Percentiles rank a stretch among this genome's conserved stretches.
phyloP scores from a whole-genome alignment of 305 asterid genomes.

The Fraxinus platypoda region DNA sequence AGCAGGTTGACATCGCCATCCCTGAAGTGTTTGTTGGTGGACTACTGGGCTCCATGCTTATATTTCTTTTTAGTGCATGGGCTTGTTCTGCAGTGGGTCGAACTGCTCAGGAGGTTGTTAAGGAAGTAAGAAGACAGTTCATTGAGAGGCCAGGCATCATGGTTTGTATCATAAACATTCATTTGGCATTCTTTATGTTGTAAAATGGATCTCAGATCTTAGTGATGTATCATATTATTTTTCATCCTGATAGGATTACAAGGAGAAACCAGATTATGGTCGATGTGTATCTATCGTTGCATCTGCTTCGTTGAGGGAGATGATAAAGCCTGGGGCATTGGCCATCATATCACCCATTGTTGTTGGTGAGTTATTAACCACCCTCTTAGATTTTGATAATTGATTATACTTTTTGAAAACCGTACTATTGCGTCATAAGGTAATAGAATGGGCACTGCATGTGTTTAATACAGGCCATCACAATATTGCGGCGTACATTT shows the following conservation, averaged over 20 bases:
- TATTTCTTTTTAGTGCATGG: constrained; percentile 96
- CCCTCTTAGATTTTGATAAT: constrained; percentile 5
- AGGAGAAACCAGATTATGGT: constrained; percentile 95
- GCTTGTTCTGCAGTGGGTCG: constrained; percentile 99
- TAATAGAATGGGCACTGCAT: background rate
- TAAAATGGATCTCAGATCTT: constrained; percentile 16
- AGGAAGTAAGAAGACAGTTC: constrained; percentile 97
- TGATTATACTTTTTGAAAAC: constrained; percentile 3
- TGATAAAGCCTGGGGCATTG: constrained; percentile 98
- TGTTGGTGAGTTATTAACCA: constrained; percentile 58
- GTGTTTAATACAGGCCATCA: constrained; percentile 16
- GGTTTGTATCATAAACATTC: constrained; percentile 53
- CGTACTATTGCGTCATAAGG: background rate
- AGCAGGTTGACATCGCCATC: constrained; percentile 94
- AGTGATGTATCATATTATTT: constrained; percentile 15
- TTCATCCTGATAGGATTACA: constrained; percentile 67
- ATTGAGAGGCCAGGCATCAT: constrained; percentile 99
- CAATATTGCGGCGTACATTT: background rate
- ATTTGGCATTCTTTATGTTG: constrained; percentile 5
- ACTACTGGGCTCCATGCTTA: constrained; percentile 95
- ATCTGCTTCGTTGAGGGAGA: constrained; percentile 95
- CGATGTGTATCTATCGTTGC: constrained; percentile 99
- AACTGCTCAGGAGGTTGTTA: constrained; percentile 98
- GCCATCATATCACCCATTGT: constrained; percentile 89
- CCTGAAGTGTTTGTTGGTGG: constrained; percentile 99